A percentile compares a stretch with the other conserved stretches of the same genome.
Conservation (phyloP, 2,329 filamentous ascomycete species). For the Fonsecaea erecta region DNA sequence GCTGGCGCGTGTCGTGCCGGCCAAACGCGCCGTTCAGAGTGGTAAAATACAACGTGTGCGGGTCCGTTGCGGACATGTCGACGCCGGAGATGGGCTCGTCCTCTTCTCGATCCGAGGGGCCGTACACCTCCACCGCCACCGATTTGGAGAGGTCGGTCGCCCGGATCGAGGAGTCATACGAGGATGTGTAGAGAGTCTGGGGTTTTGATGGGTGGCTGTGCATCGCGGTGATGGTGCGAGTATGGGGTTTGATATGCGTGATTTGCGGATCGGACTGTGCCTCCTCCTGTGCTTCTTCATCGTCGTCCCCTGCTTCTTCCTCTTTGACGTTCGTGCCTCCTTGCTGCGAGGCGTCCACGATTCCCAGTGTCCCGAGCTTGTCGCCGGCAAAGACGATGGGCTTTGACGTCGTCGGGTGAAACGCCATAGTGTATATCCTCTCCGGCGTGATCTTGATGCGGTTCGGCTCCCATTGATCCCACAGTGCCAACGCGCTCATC, state of each 20-base stretch:
- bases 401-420: slow-evolving; percentile 86
- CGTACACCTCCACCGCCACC: slow-evolving; percentile 79
- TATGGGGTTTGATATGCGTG: slow-evolving; percentile 86
- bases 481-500: slow-evolving; percentile 78
- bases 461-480: slow-evolving; percentile 81
- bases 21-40: slow-evolving; percentile 82
- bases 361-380: slow-evolving; percentile 86
- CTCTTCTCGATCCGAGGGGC: slow-evolving; percentile 68
- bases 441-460: slow-evolving; percentile 93
- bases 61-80: slow-evolving; percentile 73
- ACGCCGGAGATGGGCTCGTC: slow-evolving; percentile 84
- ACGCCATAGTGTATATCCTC: slow-evolving; percentile 80
- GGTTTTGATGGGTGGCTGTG: slow-evolving; percentile 74
- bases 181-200: slow-evolving; percentile 79
- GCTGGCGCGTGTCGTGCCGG: slow-evolving; percentile 73
- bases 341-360: slow-evolving; percentile 85
- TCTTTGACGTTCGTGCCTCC: slow-evolving; percentile 48
- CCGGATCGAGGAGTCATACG: slow-evolving; percentile 91
- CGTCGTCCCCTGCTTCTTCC: slow-evolving; percentile 67
- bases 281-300: slow-evolving; percentile 59
- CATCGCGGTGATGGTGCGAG: slow-evolving; percentile 84
- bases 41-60: slow-evolving; percentile 81
- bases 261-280: slow-evolving; percentile 70
- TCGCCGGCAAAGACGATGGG: slow-evolving; percentile 91
- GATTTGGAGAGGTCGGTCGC: slow-evolving; percentile 83